phyloP scores from a whole-genome alignment of 179 eudicot species.

The Beta corolliflora region DNA sequence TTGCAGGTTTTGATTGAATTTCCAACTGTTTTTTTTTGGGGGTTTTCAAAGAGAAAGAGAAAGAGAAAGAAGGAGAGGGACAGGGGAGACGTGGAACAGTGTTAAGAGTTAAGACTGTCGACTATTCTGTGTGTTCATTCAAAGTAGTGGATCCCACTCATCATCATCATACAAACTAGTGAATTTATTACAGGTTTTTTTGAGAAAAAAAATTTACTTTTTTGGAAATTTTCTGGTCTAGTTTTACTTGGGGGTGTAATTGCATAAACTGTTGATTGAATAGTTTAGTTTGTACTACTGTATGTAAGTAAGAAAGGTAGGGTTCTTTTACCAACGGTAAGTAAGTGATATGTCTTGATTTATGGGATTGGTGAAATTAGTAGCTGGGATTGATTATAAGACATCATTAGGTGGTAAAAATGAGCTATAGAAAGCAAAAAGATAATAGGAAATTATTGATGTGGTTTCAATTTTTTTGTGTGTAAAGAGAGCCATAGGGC shows the following conservation, averaged over 20 bases:
- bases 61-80: not conserved
- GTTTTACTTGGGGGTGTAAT: not conserved
- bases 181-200: too few relatives aligned
- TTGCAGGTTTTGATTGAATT: not conserved
- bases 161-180: not conserved
- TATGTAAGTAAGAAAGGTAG: too few relatives aligned
- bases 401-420: too few relatives aligned
- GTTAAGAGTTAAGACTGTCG: constrained; percentile 6
- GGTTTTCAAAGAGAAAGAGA: not conserved
- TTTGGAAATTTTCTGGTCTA: not conserved
- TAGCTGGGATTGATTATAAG: too few relatives aligned
- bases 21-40: not conserved
- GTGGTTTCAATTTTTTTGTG: too few relatives aligned
- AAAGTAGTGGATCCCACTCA: not conserved
- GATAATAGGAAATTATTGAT: too few relatives aligned
- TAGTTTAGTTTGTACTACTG: not conserved
- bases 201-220: too few relatives aligned
- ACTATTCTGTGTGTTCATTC: constrained; percentile 1
- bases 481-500: too few relatives aligned
- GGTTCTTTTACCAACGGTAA: too few relatives aligned
- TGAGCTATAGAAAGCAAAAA: too few relatives aligned
- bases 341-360: too few relatives aligned
- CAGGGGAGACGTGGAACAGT: constrained; percentile 16
- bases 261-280: not conserved
- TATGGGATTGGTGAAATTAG: too few relatives aligned